Evolutionary conservation across 441 rosid genomes (phyloP).

Genomic region (Euphorbia corollata): DNA sequence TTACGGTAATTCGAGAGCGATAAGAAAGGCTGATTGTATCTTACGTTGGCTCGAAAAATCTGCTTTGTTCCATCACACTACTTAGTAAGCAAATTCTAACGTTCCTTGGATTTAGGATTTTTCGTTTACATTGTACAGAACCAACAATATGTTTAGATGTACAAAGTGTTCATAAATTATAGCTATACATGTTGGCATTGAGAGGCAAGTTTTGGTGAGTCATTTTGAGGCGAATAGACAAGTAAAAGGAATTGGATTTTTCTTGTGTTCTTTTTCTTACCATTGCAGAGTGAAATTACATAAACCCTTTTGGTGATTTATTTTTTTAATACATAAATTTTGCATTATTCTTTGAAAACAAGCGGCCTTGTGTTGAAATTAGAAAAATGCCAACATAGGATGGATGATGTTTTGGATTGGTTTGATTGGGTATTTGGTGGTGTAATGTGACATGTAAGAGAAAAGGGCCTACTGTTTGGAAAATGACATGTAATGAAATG

Average conservation of each 20-base stretch:
- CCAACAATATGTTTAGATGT: neutral
- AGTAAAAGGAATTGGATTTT: neutral
- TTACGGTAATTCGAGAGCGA: constrained; percentile 70
- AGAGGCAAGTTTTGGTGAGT: neutral
- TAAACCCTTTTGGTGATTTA: neutral
- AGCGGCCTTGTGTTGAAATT: no score
- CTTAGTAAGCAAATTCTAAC: constrained; percentile 25
- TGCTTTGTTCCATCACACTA: constrained; percentile 53
- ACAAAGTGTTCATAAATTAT: neutral
- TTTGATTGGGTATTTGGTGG: neutral
- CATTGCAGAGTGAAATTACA: neutral
- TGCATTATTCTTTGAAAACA: no score
- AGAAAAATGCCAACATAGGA: neutral
- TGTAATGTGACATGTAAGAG: neutral
- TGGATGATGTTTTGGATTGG: neutral
- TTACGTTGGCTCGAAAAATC: constrained; percentile 55
- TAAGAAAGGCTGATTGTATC: constrained; percentile 63
- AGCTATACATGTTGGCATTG: neutral
- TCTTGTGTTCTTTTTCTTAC: neutral
- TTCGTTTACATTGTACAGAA: no score
- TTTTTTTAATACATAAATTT: no score
- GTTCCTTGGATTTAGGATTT: no score
- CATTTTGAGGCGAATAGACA: neutral
- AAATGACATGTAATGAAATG: neutral
- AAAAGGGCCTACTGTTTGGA: neutral